Percentiles rank a stretch among this genome's conserved stretches.
Evolutionary conservation across 176 grass and related monocot genomes (phyloP).

Genomic region (Miscanthus lutarioriparius): DNA sequence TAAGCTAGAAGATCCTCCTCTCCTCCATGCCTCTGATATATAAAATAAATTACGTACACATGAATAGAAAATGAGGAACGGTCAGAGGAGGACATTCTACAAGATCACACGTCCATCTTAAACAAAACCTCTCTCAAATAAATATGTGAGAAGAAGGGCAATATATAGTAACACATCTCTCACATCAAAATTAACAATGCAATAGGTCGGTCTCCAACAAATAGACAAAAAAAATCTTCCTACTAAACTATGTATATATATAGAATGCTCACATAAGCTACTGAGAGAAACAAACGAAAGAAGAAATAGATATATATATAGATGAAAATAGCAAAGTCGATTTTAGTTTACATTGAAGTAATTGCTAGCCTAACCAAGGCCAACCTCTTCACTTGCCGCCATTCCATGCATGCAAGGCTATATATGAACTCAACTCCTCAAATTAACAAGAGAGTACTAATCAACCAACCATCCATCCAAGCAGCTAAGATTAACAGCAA

Average conservation of each 20-base stretch:
- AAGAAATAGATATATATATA: neutral
- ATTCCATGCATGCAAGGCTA: constrained; percentile 32
- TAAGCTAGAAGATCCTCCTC: constrained; percentile 57
- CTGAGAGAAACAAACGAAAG: neutral
- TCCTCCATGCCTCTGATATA: constrained; percentile 25
- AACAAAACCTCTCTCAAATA: neutral
- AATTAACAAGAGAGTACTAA: constrained; percentile 14
- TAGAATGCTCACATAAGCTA: constrained; percentile 27
- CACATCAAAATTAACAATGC: constrained; percentile 25
- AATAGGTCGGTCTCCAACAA: constrained; percentile 32
- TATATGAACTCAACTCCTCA: neutral
- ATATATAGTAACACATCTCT: constrained; percentile 28
- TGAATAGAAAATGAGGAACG: constrained; percentile 26
- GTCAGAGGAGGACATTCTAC: constrained; percentile 21
- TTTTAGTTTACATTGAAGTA: neutral
- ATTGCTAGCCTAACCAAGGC: constrained; percentile 9
- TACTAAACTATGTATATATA: constrained; percentile 27
- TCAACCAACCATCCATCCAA: constrained; percentile 25
- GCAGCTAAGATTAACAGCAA: constrained; percentile 40
- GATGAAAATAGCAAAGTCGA: neutral
- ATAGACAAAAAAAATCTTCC: constrained; percentile 32
- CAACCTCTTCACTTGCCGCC: constrained; percentile 8
- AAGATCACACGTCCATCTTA: constrained; percentile 31
- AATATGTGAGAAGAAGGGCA: neutral
- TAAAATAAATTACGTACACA: constrained; percentile 3